Base-by-base conservation (phyloP, 2,329 filamentous ascomycete species). In the Thermothelomyces thermophilus region DNA sequence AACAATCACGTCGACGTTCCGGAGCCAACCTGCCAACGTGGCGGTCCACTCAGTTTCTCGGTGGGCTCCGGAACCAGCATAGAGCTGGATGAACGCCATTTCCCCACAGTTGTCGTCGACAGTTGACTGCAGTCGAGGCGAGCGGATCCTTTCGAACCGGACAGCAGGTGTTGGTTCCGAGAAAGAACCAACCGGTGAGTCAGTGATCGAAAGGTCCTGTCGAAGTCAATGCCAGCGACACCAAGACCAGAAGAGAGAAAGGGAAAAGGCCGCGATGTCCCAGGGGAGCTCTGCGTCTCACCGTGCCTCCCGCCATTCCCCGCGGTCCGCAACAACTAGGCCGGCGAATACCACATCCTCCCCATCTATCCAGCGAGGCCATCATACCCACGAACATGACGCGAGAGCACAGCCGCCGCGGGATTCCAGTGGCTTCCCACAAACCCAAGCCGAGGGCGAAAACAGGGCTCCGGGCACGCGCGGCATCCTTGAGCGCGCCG, bases 241-340 rank as follows among this genome's bases (percentile, higher is more conserved):
- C 69, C 68, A 67, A 67, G 72, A 70, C 69, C 68, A 70, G 64
- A 69, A 68, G 68, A 66, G 69, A 66, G 70, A 68, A 73, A 75
- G 77, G 73, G 76, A 78, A 69, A 73, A 73, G 75, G 70, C 70
- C 72, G 75, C 77, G 72, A 83, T 83, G 80, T 82, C 79, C 71
- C 77, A 80, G 73, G 75, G 73, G 71, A 74, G 72, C 62, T 67
- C 73, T 73, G 72, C 70, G 68, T 70, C 76, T 75, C 73, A 69
- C 66, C 73, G 77, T 73, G 68, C 71, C 65, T 76, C 76, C 68
- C 74, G 70, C 63, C 71, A 67, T 60, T 57, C 70, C 57, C 70
- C 72, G 56, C 70, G 66, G 60, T 74, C 73, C 48, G 69, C 73
- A 54, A 69, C 73, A 54, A 59, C 67, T 54, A 63, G 73, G 55